Base-by-base conservation (phyloP, 2,329 filamentous ascomycete genomes). In the Pyricularia grisea region DNA sequence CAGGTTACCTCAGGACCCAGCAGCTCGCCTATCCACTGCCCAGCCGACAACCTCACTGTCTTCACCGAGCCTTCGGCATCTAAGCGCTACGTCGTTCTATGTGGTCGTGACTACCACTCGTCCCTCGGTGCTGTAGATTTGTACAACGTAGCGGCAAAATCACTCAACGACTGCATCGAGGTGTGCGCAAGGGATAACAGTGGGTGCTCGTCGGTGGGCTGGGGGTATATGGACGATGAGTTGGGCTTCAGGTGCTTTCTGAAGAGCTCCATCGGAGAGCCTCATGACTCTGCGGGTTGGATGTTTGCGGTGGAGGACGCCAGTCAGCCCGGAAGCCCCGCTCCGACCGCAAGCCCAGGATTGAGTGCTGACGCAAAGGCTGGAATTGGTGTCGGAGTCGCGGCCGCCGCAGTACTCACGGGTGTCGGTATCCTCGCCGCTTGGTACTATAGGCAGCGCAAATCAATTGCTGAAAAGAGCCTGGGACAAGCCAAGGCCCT, bases 341-440 rank as follows among this genome's bases (percentile, higher is more conserved):
- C 42, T 27, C 20, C 17, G 50, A 20, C 36, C 42, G 55, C 27
- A 28, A 11, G 65, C 30, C 31, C 23, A 20, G 42, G 30, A 5
- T 74, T 87, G 4, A 83, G 83, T 1, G 75, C 79, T 0, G 84
- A 83, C 1, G 85, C 85, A 2, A 86, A 84, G 73, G 85, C 83
- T 0, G 87, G 87, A 3, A 83, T 89, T 20, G 85, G 82, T 9
- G 79, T 84, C 0, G 87, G 85, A 27, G 81, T 84, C 3, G 79
- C 83, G 1, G 74, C 84, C 0, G 83, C 77, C 31, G 80, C 77
- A 1, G 77, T 79, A 3, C 66, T 81, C 5, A 55, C 85, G 20
- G 58, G 30, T 25, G 55, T 33, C 5, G 67, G 20, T 9, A 23
- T 30, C 30, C 55, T 68, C 4, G 27, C 55, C 10, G 7, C 28